A percentile compares a stretch with the other conserved stretches of the same genome.
phyloP scores from a whole-genome alignment of 345 rosid species.

The Ailanthus altissimus region DNA sequence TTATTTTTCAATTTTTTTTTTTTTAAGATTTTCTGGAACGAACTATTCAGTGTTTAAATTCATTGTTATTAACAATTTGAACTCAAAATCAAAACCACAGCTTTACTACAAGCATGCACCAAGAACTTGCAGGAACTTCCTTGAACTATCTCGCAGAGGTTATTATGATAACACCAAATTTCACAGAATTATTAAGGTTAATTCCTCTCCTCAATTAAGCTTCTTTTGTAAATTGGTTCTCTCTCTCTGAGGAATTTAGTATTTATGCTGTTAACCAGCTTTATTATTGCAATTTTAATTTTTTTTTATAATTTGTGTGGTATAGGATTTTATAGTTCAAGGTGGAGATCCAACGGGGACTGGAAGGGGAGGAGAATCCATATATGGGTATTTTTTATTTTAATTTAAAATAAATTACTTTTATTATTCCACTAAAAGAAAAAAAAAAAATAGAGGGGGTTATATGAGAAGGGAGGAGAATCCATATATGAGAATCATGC shows the following conservation, averaged over 20 bases:
- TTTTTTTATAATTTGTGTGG: conserved; percentile 7
- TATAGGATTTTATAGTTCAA: conserved; percentile 92
- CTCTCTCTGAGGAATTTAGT: not conserved
- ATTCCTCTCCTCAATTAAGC: not conserved
- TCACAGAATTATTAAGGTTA: conserved; percentile 89
- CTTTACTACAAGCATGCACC: conserved; percentile 88
- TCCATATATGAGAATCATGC: too few species aligned
- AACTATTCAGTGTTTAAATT: not conserved
- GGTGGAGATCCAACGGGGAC: conserved; percentile 99
- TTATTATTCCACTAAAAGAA: not conserved
- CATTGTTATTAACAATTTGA: not conserved
- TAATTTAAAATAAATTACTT: not conserved
- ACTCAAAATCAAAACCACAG: conserved; percentile 38
- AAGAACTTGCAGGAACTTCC: conserved; percentile 91
- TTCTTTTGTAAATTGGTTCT: not conserved
- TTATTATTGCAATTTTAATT: not conserved
- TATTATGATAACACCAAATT: conserved; percentile 81
- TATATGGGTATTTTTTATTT: conserved; percentile 63
- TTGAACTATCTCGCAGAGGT: conserved; percentile 82
- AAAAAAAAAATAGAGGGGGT: not conserved
- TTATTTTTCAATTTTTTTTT: not conserved
- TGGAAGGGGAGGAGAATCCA: conserved; percentile 92
- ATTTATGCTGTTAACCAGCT: not conserved
- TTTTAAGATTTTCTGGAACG: not conserved
- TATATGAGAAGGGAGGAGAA: too few species aligned